phyloP scores from a whole-genome alignment of 2,329 filamentous ascomycete species.

The Epichloe gansuensis region DNA sequence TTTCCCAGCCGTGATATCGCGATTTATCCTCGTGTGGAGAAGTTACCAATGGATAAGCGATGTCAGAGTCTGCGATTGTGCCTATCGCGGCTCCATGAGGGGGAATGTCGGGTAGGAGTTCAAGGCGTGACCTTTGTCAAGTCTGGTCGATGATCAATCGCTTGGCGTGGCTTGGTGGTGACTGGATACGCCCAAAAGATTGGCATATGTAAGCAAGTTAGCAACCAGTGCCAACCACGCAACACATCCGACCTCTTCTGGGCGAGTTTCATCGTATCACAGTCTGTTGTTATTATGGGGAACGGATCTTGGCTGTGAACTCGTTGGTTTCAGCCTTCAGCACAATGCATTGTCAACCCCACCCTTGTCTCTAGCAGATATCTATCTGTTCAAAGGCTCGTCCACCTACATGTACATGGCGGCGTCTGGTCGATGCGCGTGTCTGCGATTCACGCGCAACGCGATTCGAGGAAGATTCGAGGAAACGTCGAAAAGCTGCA shows the following conservation, averaged over 20 bases:
- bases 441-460: neutral
- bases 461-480: neutral
- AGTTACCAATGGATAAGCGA: neutral
- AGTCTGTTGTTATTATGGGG: too few species aligned
- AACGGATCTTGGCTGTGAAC: too few species aligned
- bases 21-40: neutral
- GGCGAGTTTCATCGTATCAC: too few species aligned
- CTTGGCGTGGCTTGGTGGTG: too few species aligned
- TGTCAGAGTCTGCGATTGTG: slow-evolving; percentile 1
- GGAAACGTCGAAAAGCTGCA: neutral
- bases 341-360: too few species aligned
- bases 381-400: neutral
- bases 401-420: neutral
- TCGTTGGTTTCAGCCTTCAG: too few species aligned
- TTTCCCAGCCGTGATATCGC: neutral
- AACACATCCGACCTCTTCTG: too few species aligned
- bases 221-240: too few species aligned
- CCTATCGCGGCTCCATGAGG: neutral
- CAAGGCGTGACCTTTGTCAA: neutral
- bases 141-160: too few species aligned
- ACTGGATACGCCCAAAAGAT: too few species aligned
- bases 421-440: neutral
- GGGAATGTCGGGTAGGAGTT: neutral
- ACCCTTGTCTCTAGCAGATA: too few species aligned
- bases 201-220: too few species aligned